Evolutionary conservation across 1,139 yeast genomes (phyloP).

Genomic region (Sugiyamaella neomexicana): DNA sequence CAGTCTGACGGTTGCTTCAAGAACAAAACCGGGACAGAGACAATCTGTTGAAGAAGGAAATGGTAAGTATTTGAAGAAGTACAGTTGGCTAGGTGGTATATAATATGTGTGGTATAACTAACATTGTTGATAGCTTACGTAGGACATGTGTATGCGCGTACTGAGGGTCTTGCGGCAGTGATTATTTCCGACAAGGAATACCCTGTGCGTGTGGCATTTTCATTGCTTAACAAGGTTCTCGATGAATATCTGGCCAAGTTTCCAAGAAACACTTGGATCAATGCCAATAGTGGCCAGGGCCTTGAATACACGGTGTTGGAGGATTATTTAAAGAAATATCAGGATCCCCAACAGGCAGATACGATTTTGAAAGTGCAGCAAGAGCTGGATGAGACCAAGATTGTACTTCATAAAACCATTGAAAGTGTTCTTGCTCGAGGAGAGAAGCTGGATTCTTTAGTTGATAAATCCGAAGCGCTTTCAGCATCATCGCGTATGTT

Average conservation of each 20-base stretch:
- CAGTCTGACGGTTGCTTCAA: slow-evolving; percentile 82
- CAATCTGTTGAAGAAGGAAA: slow-evolving; percentile 91
- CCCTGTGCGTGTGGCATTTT: slow-evolving; percentile 97
- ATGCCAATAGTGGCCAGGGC: slow-evolving; percentile 46
- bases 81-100: neutral
- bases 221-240: slow-evolving; percentile 81
- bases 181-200: slow-evolving; percentile 91
- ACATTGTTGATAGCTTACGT: slow-evolving; percentile 50
- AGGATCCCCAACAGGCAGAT: slow-evolving; percentile 96
- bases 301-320: slow-evolving; percentile 65
- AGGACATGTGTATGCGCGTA: slow-evolving; percentile 88
- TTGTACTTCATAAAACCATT: slow-evolving; percentile 91
- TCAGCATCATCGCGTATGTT: slow-evolving; percentile 89
- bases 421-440: slow-evolving; percentile 95
- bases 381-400: slow-evolving; percentile 96
- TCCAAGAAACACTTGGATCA: slow-evolving; percentile 71
- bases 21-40: slow-evolving; percentile 88
- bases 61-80: slow-evolving; percentile 31
- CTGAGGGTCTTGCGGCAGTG: slow-evolving; percentile 93
- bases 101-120: neutral
- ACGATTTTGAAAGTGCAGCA: slow-evolving; percentile 96
- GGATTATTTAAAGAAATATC: slow-evolving; percentile 75
- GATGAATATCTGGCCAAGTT: slow-evolving; percentile 88
- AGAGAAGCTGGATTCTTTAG: slow-evolving; percentile 89
- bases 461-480: slow-evolving; percentile 91